Percentiles rank a stretch among this genome's conserved stretches.
Conservation (phyloP, 805 yeast genomes). For the Candida maltosa region DNA sequence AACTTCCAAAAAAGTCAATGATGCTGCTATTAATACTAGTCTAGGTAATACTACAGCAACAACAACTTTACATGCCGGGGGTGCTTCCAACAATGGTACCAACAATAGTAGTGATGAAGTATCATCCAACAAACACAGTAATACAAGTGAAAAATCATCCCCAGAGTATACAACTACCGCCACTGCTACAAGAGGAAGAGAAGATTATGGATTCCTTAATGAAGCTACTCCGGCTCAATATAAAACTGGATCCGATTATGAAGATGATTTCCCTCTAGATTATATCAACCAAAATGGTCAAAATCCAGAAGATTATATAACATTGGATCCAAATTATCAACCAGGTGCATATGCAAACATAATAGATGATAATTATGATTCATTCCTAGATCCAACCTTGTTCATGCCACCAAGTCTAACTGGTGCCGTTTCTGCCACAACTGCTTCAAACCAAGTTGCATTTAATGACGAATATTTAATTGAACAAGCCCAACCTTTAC, state of each 20-base stretch:
- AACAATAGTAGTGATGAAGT: constrained; percentile 1
- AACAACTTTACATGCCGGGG: background rate
- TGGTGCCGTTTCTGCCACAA: too few species aligned
- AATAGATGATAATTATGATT: constrained; percentile 18
- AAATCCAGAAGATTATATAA: constrained; percentile 17
- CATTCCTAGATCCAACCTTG: constrained; percentile 15
- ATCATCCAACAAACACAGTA: constrained; percentile 8
- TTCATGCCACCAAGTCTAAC: constrained; percentile 12
- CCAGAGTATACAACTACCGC: constrained; percentile 14
- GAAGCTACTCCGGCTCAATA: constrained; percentile 22
- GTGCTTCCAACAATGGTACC: background rate
- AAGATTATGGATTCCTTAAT: constrained; percentile 13
- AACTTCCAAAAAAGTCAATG: constrained; percentile 5
- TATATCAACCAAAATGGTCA: constrained; percentile 43
- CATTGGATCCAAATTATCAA: constrained; percentile 16
- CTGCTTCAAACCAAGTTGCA: constrained; percentile 30
- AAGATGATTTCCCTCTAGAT: constrained; percentile 72
- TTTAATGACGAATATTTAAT: constrained; percentile 47
- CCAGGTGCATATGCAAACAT: constrained; percentile 4
- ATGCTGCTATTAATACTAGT: background rate
- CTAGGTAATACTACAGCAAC: background rate
- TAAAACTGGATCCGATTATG: constrained; percentile 31
- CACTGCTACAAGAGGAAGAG: constrained; percentile 3
- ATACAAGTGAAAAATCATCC: constrained; percentile 6
- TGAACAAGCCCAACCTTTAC: constrained; percentile 48